These are phyloP conservation scores for Micractinium sp. DNA, from an alignment of 139 green algal species.

Conservation along the genomic window DNA sequence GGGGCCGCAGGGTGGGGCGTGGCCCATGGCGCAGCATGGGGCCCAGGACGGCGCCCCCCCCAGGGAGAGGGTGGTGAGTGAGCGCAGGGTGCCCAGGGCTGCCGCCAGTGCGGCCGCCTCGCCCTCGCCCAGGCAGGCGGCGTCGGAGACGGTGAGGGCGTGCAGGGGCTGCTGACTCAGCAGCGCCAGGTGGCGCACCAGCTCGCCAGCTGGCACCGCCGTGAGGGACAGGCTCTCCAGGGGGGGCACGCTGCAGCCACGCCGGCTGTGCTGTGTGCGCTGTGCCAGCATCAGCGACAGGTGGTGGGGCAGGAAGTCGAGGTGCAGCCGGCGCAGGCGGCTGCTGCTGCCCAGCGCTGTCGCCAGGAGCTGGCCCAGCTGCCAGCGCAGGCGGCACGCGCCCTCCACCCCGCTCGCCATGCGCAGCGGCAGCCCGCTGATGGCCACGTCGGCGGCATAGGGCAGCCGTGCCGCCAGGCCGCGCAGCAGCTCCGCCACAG, in stretches of 20 bases:
- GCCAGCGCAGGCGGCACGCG: slow-evolving; percentile 17
- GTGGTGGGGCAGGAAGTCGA: slow-evolving; percentile 18
- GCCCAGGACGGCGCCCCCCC: neutral
- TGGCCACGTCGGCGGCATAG: neutral
- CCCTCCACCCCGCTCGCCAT: too few relatives aligned
- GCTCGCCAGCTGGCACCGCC: neutral
- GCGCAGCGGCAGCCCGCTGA: neutral
- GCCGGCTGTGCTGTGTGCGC: neutral
- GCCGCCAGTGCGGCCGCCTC: neutral
- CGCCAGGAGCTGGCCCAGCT: slow-evolving; percentile 1
- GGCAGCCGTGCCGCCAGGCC: slow-evolving; percentile 10
- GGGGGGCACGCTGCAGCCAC: neutral
- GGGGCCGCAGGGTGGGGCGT: neutral
- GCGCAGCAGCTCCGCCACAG: neutral
- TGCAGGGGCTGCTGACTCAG: neutral
- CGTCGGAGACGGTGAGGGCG: neutral
- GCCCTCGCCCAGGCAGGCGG: neutral
- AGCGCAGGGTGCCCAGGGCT: neutral
- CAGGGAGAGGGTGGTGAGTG: neutral
- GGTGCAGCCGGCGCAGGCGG: slow-evolving; percentile 3
- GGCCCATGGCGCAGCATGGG: neutral
- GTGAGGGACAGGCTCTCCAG: neutral
- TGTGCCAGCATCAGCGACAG: neutral
- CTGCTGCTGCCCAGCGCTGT: neutral
- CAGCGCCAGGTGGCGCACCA: neutral